These are phyloP conservation scores for Teunomyces panamensis DNA, from an alignment of 805 yeast species.

Conservation along the genomic window DNA sequence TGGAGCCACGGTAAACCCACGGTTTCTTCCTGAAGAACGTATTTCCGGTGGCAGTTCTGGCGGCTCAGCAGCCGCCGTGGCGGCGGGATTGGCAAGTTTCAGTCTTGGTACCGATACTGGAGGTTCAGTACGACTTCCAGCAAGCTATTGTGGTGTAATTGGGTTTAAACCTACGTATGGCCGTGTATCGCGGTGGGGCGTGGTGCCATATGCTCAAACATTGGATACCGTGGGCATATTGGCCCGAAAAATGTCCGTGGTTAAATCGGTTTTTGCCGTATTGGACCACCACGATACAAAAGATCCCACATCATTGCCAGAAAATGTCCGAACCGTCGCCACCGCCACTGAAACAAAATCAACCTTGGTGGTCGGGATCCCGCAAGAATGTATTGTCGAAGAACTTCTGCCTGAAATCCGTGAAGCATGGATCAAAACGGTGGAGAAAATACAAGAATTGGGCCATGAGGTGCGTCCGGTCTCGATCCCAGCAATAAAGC, in stretches of 20 bases:
- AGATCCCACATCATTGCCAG: slow-evolving; percentile 73
- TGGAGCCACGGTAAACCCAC: slow-evolving; percentile 60
- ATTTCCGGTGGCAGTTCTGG: slow-evolving; percentile 92
- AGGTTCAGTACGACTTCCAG: slow-evolving; percentile 92
- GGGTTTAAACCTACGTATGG: slow-evolving; percentile 97
- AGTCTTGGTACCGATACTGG: slow-evolving; percentile 97
- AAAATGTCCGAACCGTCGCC: slow-evolving; percentile 29
- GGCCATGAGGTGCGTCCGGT: slow-evolving; percentile 61
- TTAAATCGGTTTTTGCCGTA: slow-evolving; percentile 49
- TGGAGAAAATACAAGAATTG: slow-evolving; percentile 40
- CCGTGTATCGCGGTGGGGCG: slow-evolving; percentile 87
- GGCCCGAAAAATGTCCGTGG: slow-evolving; percentile 44
- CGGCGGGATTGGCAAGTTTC: slow-evolving; percentile 65
- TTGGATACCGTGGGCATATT: slow-evolving; percentile 91
- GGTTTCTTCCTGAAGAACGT: slow-evolving; percentile 21
- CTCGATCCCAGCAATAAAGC: slow-evolving; percentile 65
- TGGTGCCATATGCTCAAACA: slow-evolving; percentile 88
- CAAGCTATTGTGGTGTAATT: slow-evolving; percentile 74
- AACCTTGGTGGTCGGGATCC: slow-evolving; percentile 62
- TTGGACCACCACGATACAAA: slow-evolving; percentile 62
- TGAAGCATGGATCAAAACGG: slow-evolving; percentile 44
- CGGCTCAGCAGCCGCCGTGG: slow-evolving; percentile 92
- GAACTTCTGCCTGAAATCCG: slow-evolving; percentile 50
- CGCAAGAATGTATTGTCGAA: slow-evolving; percentile 59
- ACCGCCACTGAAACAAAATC: background rate